Base-by-base conservation (phyloP, 1,284 basidiomycete genomes). In the Tylopilus orsonianus region DNA sequence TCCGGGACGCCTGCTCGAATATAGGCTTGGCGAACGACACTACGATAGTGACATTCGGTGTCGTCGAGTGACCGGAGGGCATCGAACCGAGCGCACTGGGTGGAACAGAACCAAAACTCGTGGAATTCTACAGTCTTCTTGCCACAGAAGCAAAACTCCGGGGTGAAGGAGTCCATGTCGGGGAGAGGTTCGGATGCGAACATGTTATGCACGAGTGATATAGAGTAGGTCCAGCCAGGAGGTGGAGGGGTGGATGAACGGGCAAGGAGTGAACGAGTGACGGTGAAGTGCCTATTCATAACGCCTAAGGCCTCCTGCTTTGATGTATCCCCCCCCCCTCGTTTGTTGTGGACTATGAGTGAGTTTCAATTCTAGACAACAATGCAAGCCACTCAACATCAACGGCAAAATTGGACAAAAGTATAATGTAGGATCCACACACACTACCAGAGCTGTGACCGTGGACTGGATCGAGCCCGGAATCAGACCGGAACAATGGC, bases 91-190 rank as follows among this genome's bases (percentile, higher is more conserved):
- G 66, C 66, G 10, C 66, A 67, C 0, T 46, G 2, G 1, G 47
- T 51, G 18, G 66, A 68, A 30, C 63, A 65, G 33, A 53, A 68
- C 48, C 44, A 66, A 33, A 55, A 64, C 0, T 68, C 65, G 23
- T 65, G 66, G n/a, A 40, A 49, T 34, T 53, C 46, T 0, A 49
- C 26, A 0, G 63, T 63, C 30, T 20, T 30, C 18, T 39, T 50
- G 16, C 66, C 66, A 14, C 63, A 67, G 36, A 57, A 57, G 40
- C 63, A 68, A 20, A 50, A 23, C 19, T 57, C 38, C 1, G 52
- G 50, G 18, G 49, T 30, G 9, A 43, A 60, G 18, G 46, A 36
- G 14, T 64, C 57, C 33, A 49, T 30, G 6, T 23, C 27, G 20
- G 46, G 55, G 3, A 50, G 50, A 41, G 57, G 38, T 13, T 16